These are phyloP conservation scores for Thelonectria rubi DNA, from an alignment of 2,329 filamentous ascomycete species.

Conservation along the genomic window DNA sequence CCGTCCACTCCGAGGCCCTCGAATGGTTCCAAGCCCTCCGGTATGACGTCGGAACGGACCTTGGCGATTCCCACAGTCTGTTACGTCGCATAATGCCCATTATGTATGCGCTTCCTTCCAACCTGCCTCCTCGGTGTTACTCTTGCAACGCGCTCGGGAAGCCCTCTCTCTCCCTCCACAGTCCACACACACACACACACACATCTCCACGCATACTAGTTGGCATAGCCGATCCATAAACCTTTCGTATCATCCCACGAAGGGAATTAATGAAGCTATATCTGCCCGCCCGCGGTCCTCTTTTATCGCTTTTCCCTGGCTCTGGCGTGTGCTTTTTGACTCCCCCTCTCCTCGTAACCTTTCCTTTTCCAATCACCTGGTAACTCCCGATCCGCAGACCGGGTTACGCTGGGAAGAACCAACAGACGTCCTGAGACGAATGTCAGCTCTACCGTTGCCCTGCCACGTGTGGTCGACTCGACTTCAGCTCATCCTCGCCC, in stretches of 20 bases:
- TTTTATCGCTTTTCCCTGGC: conserved; percentile 3
- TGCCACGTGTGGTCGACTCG: conserved; percentile 19
- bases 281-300: background rate
- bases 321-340: background rate
- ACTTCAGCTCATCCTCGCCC: background rate
- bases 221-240: conserved; percentile 19
- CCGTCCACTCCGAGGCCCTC: background rate
- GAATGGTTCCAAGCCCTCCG: background rate
- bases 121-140: background rate
- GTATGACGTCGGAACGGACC: background rate
- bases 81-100: background rate
- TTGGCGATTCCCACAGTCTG: background rate
- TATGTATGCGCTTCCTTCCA: background rate
- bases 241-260: conserved; percentile 23
- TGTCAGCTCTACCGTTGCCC: conserved; percentile 14
- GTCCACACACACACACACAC: too few relatives aligned
- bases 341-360: background rate
- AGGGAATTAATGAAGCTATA: conserved; percentile 6
- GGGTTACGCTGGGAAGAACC: background rate
- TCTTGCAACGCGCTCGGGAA: conserved; percentile 18
- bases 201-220: conserved; percentile 25
- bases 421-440: conserved; percentile 9
- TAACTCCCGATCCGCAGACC: background rate
- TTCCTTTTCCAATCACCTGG: conserved; percentile 1
- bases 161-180: conserved; percentile 19